A percentile compares a stretch with the other conserved stretches of the same genome.
Conservation (phyloP, 495 filamentous ascomycete species). For the Aspergillus funiculosus region DNA sequence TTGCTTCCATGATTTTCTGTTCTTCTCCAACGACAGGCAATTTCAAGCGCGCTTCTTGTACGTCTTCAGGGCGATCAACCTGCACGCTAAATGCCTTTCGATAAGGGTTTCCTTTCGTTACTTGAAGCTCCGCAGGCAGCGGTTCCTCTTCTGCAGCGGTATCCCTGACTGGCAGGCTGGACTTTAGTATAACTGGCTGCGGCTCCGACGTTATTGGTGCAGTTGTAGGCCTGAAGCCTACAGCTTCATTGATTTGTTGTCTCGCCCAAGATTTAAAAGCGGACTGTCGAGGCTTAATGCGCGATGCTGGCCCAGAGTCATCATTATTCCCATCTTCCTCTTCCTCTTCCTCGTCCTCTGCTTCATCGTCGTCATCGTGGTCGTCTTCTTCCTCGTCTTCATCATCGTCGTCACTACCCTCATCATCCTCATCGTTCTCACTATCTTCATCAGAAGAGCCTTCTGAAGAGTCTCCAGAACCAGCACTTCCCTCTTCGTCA, state of each 20-base stretch:
- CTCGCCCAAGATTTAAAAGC: slow-evolving; percentile 97
- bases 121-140: slow-evolving; percentile 65
- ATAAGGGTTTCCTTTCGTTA: slow-evolving; percentile 50
- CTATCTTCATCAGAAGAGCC: slow-evolving; percentile 16
- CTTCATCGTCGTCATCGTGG: slow-evolving; percentile 19
- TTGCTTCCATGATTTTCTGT: slow-evolving; percentile 97
- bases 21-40: slow-evolving; percentile 91
- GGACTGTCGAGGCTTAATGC: slow-evolving; percentile 44
- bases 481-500: slow-evolving; percentile 21
- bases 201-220: slow-evolving; percentile 28
- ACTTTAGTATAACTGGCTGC: slow-evolving; percentile 24
- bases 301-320: no score
- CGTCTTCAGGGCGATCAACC: slow-evolving; percentile 63
- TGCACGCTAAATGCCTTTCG: slow-evolving; percentile 72
- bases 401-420: slow-evolving; percentile 19
- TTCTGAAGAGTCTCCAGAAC: slow-evolving; percentile 20
- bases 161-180: slow-evolving; percentile 28
- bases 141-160: slow-evolving; percentile 69
- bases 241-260: slow-evolving; percentile 71
- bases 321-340: slow-evolving; percentile 36
- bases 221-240: slow-evolving; percentile 52
- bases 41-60: slow-evolving; percentile 70
- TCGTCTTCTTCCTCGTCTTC: slow-evolving; percentile 24
- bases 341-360: slow-evolving; percentile 23
- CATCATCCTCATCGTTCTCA: slow-evolving; percentile 23